Evolutionary conservation across 139 green algal species (phyloP), one percentile per base, ranked within the genome.

Genomic region (Gonium pectorale): DNA sequence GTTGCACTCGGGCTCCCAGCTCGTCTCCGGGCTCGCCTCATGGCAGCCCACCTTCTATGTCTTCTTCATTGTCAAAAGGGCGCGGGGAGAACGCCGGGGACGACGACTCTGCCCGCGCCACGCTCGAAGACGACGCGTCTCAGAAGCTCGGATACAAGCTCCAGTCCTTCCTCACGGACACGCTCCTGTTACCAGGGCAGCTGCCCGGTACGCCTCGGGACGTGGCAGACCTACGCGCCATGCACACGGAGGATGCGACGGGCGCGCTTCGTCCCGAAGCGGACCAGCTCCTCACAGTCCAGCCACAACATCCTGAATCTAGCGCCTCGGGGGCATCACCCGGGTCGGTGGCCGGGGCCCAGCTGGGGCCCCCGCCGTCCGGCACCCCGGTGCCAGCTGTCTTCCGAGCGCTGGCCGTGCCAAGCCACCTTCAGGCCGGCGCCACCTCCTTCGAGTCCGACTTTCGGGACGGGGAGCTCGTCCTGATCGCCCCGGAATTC

Each of bases 111-210:
- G 64, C 33, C 3, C 26, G 7, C 1, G 67, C 33, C 35, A 40
- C 54, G 40, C 67, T 15, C 17, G 35, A 15, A 24, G 67, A 74
- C 9, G 1, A 38, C 26, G 2, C 38, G 24, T 3, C 67, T 56
- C n/a, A n/a, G n/a, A 64, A 79, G 31, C 44, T 63, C 21, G 31
- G 27, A 2, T 78, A 62, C 29, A 78, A 78, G 62, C 31, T 54
- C 7, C 26, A 62, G 31, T 29, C 29, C 8, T 31, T 62, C 8
- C 31, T 79, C 19, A 26, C 33, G 29, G 72, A 80, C 4, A 41
- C 51, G 2, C 72, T 81, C 2, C 54, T 81, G 35, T n/a, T n/a
- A n/a, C 73, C 73, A 9, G 73, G 73, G 22, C 73, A 81, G 37
- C 56, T 81, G 21, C 73, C 73, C 3, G 73, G 56, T 26, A 22